Base-by-base conservation (phyloP, 495 filamentous ascomycete genomes). In the Penicillium manginii region DNA sequence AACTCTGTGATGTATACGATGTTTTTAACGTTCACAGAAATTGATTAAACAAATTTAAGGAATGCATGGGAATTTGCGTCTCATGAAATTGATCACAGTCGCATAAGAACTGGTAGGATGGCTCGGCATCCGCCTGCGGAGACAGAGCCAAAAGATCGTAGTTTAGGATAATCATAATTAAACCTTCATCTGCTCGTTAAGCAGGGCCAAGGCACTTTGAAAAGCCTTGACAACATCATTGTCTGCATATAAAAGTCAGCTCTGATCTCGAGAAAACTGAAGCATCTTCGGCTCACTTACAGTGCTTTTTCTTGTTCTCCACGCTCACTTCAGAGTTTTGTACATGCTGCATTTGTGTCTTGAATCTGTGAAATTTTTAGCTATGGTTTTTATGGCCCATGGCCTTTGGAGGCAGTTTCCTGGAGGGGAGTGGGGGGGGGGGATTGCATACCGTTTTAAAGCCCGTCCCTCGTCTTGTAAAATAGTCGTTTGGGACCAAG, bases 151-250 rank as follows among this genome's bases (percentile, higher is more conserved):
- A 12, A 26, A 2, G 22, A 4, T 45, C 11, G 42, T 18, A 45
- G 17, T n/a, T 45, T 22, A n/a, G 11, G 8, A n/a, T 45, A 12
- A 45, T 45, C 15, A 39, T 14, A 5, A 31, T 57, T 52, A 74
- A 55, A 42, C 40, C 49, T 62, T 72, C 19, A 73, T 35, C 32
- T 73, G 70, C 21, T 70, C 69, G 50, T 80, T 78, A 31, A 93
- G 75, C 22, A 93, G 80, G 7, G 86, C 84, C 22, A 93, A 73
- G 48, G 91, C 91, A 69, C 81, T 91, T 66, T 93, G 84, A 65
- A 94, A 94, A 29, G 91, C 91, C 62, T 85, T 82, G 10, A 94
- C 89, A 40, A 94, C 91, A 62, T 90, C 83, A 43, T 79, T 78
- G 65, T 92, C 89, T 91, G 63, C 35, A 37, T 29, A 6, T 8